phyloP scores from a whole-genome alignment of 805 yeast genomes.

The Sugiyamaella floridensis region DNA sequence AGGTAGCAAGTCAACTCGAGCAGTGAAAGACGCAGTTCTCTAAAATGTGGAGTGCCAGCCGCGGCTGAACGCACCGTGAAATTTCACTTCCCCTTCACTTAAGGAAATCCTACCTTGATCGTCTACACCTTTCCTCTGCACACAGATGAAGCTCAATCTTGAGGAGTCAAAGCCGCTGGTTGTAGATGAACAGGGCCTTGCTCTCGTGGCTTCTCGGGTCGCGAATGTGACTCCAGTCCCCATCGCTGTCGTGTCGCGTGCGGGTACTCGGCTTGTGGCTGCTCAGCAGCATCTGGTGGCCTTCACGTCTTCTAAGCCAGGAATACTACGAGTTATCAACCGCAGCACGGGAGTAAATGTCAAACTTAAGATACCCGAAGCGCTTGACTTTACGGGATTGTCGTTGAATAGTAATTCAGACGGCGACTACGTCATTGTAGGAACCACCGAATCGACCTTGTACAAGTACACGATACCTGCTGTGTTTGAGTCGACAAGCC shows the following conservation, averaged over 20 bases:
- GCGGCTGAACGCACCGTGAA: background rate
- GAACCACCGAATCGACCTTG: background rate
- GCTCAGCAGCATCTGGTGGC: slow-evolving; percentile 17
- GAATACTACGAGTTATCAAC: slow-evolving; percentile 17
- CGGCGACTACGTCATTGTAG: background rate
- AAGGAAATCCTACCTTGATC: background rate
- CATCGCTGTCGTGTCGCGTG: background rate
- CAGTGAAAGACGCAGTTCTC: background rate
- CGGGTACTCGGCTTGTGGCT: slow-evolving; percentile 4
- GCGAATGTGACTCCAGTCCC: background rate
- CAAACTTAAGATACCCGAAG: background rate
- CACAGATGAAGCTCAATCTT: background rate
- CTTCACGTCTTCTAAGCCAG: slow-evolving; percentile 19
- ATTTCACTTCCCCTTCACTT: background rate
- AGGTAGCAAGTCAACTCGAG: background rate
- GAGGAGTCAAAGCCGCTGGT: background rate
- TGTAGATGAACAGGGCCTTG: background rate
- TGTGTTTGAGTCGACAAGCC: background rate
- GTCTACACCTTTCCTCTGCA: background rate
- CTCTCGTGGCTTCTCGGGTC: background rate
- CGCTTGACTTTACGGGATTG: background rate
- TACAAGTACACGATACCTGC: background rate
- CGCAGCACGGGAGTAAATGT: background rate
- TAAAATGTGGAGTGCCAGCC: background rate
- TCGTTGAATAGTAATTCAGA: background rate